Evolutionary conservation across 1,284 basidiomycete genomes (phyloP), one percentile per base, ranked within the genome.

Genomic region (Papiliotrema nemorosa): DNA sequence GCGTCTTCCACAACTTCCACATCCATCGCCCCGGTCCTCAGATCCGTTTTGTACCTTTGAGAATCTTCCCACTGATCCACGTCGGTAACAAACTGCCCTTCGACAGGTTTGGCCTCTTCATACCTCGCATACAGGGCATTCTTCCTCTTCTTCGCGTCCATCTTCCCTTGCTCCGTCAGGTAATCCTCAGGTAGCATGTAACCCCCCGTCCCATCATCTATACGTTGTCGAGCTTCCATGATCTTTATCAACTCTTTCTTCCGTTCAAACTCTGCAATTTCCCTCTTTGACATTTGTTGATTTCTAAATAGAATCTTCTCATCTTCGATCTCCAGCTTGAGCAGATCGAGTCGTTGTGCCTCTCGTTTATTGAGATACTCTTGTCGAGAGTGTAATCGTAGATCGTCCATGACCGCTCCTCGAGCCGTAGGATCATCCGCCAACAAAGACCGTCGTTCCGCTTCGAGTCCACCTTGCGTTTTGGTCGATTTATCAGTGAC

Each of bases 101-200:
- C 88, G 68, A 67, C 68, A 20, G 60, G 68, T 47, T 78, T 78
- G 27, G 85, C 86, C 54, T 98, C 94, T 67, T 94, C 89, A 69
- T 97, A 97, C 29, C 96, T 87, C 63, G 90, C 84, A 70, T 97
- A 97, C 44, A 99, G 75, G 0, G 89, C 92, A 60, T 88, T 86
- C 69, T 94, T 85, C 70, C 97, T 94, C 77, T 91, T 93, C 78
- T 96, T 93, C 75, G 85, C 87, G 80, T 98, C 93, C 55, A 98
- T 88, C 73, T 92, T 94, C n/a, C 96, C 96, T 72, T 97, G 90
- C 67, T 97, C 94, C 0, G 94, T 98, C 64, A 97, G 82, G 68
- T 99, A 98, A 75, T 98, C 94, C 63, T 96, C 92, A 0, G 92
- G 93, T 34, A 96, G 81, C 76, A 87, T 87, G 66, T 97, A 97